Percentiles rank a stretch among this genome's conserved stretches.
These are phyloP conservation scores for Mortierella sp. DNA, from an alignment of 371 early-diverging fungal species.

Conservation along the genomic window DNA sequence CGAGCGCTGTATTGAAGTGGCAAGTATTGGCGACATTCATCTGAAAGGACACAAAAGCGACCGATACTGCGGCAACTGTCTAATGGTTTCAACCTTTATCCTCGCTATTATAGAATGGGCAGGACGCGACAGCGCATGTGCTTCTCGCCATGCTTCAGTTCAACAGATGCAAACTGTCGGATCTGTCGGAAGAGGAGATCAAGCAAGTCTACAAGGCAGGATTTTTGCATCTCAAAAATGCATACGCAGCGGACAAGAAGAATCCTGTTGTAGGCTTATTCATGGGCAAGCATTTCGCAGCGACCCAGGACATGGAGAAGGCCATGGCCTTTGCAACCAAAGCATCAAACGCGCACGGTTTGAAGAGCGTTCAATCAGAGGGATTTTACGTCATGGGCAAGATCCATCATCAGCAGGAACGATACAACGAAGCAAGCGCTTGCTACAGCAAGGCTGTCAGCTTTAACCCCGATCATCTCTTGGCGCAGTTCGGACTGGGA, in stretches of 20 bases:
- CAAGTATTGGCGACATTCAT: conserved; percentile 21
- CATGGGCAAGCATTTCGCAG: conserved; percentile 38
- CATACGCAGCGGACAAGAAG: conserved; percentile 59
- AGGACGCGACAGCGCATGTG: conserved; percentile 73
- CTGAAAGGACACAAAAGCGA: no score
- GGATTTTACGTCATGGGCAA: conserved; percentile 52
- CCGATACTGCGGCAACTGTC: no score
- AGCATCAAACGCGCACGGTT: conserved; percentile 56
- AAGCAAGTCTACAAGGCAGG: conserved; percentile 58
- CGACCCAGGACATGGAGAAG: conserved; percentile 30
- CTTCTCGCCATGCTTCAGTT: conserved; percentile 83
- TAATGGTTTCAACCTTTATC: neutral
- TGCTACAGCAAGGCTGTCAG: conserved; percentile 77
- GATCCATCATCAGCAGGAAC: conserved; percentile 55
- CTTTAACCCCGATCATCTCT: conserved; percentile 72
- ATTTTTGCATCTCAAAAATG: conserved; percentile 62
- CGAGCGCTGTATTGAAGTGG: conserved; percentile 74
- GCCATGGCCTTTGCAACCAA: conserved; percentile 59
- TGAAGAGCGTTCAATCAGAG: conserved; percentile 47
- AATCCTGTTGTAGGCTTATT: conserved; percentile 60
- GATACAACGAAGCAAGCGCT: conserved; percentile 77
- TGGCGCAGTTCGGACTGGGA: conserved; percentile 84
- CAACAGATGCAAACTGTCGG: conserved; percentile 70
- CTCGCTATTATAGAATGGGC: conserved; percentile 54
- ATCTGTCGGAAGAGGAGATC: conserved; percentile 41